Evolutionary conservation across 371 early-diverging fungal genomes (phyloP).

Genomic region (Lichtheimia ramosa): DNA sequence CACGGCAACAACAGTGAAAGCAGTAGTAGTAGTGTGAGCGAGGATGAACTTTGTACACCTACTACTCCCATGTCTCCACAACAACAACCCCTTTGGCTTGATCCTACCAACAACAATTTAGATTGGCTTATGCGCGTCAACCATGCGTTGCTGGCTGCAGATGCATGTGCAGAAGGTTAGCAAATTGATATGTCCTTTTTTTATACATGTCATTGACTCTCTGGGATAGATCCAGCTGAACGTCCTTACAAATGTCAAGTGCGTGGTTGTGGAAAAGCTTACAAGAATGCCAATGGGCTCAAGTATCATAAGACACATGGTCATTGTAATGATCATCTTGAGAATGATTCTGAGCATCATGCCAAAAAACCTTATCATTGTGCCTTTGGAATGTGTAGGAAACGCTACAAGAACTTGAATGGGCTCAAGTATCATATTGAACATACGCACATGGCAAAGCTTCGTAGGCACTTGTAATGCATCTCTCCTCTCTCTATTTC

Average conservation of each 20-base stretch:
- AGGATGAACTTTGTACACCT: slow-evolving; percentile 3
- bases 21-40: background rate
- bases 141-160: background rate
- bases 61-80: background rate
- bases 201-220: background rate
- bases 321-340: slow-evolving; percentile 20
- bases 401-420: slow-evolving; percentile 94
- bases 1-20: background rate
- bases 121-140: slow-evolving; percentile 1
- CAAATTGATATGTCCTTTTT: background rate
- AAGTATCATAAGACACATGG: slow-evolving; percentile 18
- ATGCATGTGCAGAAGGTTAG: background rate
- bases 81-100: too few species aligned
- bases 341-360: slow-evolving; percentile 34
- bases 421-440: slow-evolving; percentile 94
- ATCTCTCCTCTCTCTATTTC: background rate
- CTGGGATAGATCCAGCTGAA: slow-evolving; percentile 67
- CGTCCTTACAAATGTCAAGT: slow-evolving; percentile 57
- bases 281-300: slow-evolving; percentile 17
- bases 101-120: background rate
- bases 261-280: slow-evolving; percentile 16
- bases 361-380: slow-evolving; percentile 81
- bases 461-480: background rate
- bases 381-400: slow-evolving; percentile 75
- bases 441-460: slow-evolving; percentile 45